These are phyloP conservation scores for Colletotrichum zoysiae DNA, from an alignment of 2,329 filamentous ascomycete species.

Conservation along the genomic window DNA sequence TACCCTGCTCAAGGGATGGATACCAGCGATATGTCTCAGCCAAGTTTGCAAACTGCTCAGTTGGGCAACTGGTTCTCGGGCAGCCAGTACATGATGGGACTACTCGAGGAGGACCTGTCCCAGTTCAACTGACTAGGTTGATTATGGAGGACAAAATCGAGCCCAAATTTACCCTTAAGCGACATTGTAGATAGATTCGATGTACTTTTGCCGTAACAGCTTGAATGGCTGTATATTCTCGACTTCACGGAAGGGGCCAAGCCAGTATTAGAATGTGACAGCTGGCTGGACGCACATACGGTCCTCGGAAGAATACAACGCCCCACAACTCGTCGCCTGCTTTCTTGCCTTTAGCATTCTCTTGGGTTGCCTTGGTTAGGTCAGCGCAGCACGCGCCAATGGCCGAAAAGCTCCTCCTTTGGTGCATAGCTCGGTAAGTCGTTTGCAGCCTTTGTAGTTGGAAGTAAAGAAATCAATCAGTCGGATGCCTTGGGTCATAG, in stretches of 20 bases:
- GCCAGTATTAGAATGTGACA: no score
- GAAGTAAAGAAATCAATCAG: slow-evolving; percentile 61
- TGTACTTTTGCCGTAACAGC: not conserved
- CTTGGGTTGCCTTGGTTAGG: not conserved
- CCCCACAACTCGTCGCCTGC: no score
- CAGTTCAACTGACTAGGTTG: slow-evolving; percentile 51
- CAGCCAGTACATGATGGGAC: slow-evolving; percentile 73
- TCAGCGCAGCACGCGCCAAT: not conserved
- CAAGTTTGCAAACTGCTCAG: slow-evolving; percentile 55
- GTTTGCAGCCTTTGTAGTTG: not conserved
- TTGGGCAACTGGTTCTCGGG: slow-evolving; percentile 76
- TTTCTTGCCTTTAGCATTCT: not conserved
- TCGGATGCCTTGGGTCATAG: slow-evolving; percentile 72
- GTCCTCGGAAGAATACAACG: not conserved
- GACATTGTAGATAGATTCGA: not conserved
- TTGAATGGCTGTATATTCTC: not conserved
- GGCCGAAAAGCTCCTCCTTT: not conserved
- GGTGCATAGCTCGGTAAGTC: not conserved
- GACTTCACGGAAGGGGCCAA: not conserved
- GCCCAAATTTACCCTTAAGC: not conserved
- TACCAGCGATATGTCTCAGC: slow-evolving; percentile 48
- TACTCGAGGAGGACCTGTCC: slow-evolving; percentile 72
- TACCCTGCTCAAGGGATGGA: slow-evolving; percentile 45
- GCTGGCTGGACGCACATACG: not conserved
- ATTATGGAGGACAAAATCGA: not conserved